Conservation (phyloP, 768 basidiomycete genomes). For the Trametes elegans region DNA sequence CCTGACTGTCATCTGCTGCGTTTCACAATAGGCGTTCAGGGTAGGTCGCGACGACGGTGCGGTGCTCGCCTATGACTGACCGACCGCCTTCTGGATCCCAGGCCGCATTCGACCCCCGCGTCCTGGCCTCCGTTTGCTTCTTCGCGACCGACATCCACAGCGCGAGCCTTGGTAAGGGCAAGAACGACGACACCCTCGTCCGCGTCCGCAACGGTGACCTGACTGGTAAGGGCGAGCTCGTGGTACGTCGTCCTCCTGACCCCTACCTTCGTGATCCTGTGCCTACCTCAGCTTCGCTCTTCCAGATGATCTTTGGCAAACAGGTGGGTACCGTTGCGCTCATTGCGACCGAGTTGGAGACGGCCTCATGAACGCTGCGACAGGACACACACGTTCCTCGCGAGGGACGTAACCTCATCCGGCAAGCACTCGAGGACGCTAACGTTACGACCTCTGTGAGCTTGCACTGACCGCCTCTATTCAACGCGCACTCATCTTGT, state of each 20-base stretch:
- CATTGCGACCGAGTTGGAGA: too few relatives aligned
- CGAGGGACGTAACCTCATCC: slow-evolving; percentile 80
- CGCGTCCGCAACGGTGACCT: slow-evolving; percentile 76
- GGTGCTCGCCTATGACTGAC: neutral
- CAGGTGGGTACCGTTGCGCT: slow-evolving; percentile 47
- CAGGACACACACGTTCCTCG: slow-evolving; percentile 94
- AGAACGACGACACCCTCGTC: slow-evolving; percentile 77
- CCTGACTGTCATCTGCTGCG: slow-evolving; percentile 26
- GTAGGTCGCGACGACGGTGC: slow-evolving; percentile 25
- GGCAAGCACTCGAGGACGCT: slow-evolving; percentile 79
- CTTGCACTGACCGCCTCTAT: slow-evolving; percentile 1
- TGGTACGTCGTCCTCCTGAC: slow-evolving; percentile 46
- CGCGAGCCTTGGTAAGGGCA: slow-evolving; percentile 82
- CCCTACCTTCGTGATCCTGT: neutral
- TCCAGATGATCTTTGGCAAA: slow-evolving; percentile 92
- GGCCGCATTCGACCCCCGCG: slow-evolving; percentile 86
- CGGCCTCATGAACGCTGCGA: neutral
- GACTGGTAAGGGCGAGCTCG: slow-evolving; percentile 76
- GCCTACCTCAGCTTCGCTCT: neutral
- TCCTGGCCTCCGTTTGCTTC: slow-evolving; percentile 86
- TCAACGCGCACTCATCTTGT: neutral
- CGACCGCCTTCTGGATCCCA: slow-evolving; percentile 30
- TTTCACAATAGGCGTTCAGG: slow-evolving; percentile 48
- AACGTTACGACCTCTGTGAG: slow-evolving; percentile 68
- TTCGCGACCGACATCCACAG: slow-evolving; percentile 94